Evolutionary conservation across 2,329 filamentous ascomycete genomes (phyloP).

Genomic region (Didymella sp.): DNA sequence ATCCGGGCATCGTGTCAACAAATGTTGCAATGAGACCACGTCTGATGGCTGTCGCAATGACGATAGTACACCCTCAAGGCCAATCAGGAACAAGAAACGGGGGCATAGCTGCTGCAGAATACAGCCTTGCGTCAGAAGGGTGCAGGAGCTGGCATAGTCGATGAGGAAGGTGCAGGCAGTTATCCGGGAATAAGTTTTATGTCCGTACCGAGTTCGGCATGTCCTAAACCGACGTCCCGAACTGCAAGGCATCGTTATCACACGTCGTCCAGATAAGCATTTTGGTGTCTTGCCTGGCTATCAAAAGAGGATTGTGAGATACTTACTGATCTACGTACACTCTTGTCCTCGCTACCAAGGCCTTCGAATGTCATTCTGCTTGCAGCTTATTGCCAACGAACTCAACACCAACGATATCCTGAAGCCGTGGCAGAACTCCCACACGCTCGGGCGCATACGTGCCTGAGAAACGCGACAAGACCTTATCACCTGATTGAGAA

Average conservation of each 20-base stretch:
- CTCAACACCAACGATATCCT: not conserved
- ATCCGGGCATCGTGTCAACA: not conserved
- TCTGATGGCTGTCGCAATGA: not conserved
- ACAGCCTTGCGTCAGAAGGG: not conserved
- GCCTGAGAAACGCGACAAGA: not conserved
- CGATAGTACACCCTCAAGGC: not conserved
- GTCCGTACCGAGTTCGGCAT: conserved; percentile 9
- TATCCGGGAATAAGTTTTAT: conserved; percentile 9
- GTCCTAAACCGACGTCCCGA: conserved; percentile 1
- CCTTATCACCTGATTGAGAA: not conserved
- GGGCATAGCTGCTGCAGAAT: not conserved
- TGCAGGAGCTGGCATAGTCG: not conserved
- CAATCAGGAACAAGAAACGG: not conserved
- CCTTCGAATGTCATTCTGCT: not conserved
- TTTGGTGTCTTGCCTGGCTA: not conserved
- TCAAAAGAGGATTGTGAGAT: not conserved
- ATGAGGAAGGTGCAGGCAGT: conserved; percentile 3
- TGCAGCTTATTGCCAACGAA: not conserved
- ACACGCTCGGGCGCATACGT: not conserved
- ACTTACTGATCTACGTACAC: not conserved
- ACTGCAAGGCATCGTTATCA: not conserved
- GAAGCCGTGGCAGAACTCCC: too few relatives aligned
- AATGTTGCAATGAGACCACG: not conserved
- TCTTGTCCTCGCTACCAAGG: not conserved
- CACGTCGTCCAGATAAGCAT: not conserved